Evolutionary conservation across 2,329 filamentous ascomycete species (phyloP).

Genomic region (Cephalotrichum gorgonifer): DNA sequence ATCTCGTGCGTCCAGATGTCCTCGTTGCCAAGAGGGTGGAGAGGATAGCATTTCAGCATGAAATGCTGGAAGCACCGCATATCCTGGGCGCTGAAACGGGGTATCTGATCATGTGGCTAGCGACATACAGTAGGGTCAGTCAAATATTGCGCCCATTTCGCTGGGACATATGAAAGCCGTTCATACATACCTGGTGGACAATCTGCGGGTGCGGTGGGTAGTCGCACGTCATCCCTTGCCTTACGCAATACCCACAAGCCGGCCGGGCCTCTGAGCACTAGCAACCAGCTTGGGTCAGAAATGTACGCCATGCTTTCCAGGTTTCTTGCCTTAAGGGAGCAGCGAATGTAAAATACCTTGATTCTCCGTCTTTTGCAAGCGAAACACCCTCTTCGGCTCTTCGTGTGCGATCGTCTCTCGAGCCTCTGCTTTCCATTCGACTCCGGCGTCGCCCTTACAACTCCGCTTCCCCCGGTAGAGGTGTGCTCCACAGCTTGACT

Average conservation of each 20-base stretch:
- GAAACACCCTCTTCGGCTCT: constrained; percentile 55
- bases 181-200: constrained; percentile 24
- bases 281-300: neutral
- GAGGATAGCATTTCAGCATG: constrained; percentile 48
- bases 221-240: constrained; percentile 51
- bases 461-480: neutral
- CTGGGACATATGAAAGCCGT: no score
- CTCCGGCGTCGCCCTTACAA: neutral
- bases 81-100: constrained; percentile 49
- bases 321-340: neutral
- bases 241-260: constrained; percentile 51
- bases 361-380: constrained; percentile 58
- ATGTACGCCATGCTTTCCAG: neutral
- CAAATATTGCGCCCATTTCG: no score
- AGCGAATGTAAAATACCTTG: no score
- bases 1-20: constrained; percentile 57
- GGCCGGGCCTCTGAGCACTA: constrained; percentile 58
- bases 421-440: neutral
- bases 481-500: neutral
- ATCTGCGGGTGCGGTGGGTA: constrained; percentile 44
- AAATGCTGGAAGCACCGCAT: constrained; percentile 64
- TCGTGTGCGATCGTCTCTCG: constrained; percentile 53
- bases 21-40: constrained; percentile 55
- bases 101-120: constrained; percentile 44
- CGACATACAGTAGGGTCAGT: neutral